Base-by-base conservation (phyloP, 148 eudicot species). In the Beta vulgaris region DNA sequence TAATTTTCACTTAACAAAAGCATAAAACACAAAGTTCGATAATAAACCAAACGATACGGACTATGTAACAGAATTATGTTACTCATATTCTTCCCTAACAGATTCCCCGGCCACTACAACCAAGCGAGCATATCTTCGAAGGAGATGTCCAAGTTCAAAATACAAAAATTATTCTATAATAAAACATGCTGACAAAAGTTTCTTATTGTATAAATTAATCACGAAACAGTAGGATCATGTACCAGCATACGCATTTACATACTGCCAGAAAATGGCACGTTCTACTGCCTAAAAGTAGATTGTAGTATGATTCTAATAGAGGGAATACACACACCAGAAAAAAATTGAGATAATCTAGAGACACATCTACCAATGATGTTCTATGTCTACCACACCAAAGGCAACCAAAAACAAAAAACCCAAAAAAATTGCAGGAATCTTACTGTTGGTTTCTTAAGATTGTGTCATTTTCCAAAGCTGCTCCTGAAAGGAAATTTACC, bases 381-480 rank as follows among this genome's bases (percentile, higher is more conserved):
- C 18, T 35, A 58, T 65, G 23, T 57, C 63, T 21, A 58, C 65
- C 64, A 77, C 53, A 46, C 67, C 26, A 15, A n/a, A 59, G 31
- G 59, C 69, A 74, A 40, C 70, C 68, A 16, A 42, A 57, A 78
- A 73, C 3, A 77, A 40, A 31, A 16, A 42, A 57, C 76, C 71
- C 3, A 77, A 40, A 31, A 53, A 73, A 26, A 43, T 37, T 59
- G 54, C 64, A 46, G 70, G 74, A 68, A 60, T 58, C 93, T 90
- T 87, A 95, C 99, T 95, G 99, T 77, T 95, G 99, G 59, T 91
- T 86, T 75, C 86, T 88, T 82, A 95, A 70, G 79, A 86, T 95
- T 71, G 91, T 78, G 79, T 95, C 99, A 79, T 77, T 91, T 71
- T 95, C 99, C 85, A 91, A 78, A 54, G 79, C 73, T 19, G 94